These are phyloP conservation scores for Metschnikowia arizonensis DNA, from an alignment of 805 yeast genomes.

Conservation along the genomic window DNA sequence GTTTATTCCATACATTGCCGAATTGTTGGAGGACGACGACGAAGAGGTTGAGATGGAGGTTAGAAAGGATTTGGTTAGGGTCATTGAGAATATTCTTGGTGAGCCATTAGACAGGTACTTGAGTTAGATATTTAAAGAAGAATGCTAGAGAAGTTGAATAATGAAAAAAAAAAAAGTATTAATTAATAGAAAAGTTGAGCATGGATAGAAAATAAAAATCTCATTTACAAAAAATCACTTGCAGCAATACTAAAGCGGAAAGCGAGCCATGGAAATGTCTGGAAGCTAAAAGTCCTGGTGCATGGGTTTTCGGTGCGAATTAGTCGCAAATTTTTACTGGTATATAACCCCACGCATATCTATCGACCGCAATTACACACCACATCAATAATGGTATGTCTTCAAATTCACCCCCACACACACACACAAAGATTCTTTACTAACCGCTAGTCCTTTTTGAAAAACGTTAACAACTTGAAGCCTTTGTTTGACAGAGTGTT, in stretches of 20 bases:
- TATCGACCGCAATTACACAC: neutral
- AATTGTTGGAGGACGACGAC: constrained; percentile 90
- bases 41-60: constrained; percentile 91
- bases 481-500: constrained; percentile 95
- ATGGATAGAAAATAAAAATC: neutral
- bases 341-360: neutral
- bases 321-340: constrained; percentile 8
- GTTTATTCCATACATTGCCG: constrained; percentile 93
- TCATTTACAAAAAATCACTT: neutral
- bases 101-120: constrained; percentile 88
- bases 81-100: constrained; percentile 86
- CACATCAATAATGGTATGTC: constrained; percentile 13
- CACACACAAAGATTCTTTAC: constrained; percentile 18
- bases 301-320: constrained; percentile 6
- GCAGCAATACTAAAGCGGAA: neutral
- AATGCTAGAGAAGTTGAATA: too few species aligned
- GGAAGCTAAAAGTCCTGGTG: constrained; percentile 10
- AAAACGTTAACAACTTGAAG: constrained; percentile 79
- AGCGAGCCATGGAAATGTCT: constrained; percentile 12
- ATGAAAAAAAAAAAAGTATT: too few species aligned
- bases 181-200: too few species aligned
- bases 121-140: constrained; percentile 27
- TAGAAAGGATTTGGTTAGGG: constrained; percentile 83
- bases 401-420: neutral
- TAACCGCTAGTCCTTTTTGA: constrained; percentile 51